These are phyloP conservation scores for Rickenella mellea DNA, from an alignment of 768 basidiomycete genomes.

Conservation along the genomic window DNA sequence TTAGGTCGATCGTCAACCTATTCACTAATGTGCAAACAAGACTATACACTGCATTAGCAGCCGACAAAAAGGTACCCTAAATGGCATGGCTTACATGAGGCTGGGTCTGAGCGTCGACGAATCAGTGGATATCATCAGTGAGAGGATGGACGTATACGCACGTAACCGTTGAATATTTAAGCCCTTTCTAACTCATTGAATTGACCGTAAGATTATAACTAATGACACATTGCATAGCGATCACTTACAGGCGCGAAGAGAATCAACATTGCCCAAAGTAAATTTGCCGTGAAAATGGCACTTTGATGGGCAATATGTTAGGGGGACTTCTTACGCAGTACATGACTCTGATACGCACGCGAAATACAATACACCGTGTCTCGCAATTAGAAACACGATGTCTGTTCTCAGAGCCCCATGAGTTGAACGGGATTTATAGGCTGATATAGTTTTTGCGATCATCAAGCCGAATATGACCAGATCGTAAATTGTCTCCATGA, in stretches of 20 bases:
- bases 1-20: neutral
- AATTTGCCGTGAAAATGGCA: neutral
- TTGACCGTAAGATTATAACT: neutral
- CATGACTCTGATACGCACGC: neutral
- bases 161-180: neutral
- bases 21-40: neutral
- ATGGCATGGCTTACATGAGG: neutral
- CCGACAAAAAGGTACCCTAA: neutral
- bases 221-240: neutral
- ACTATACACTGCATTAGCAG: neutral
- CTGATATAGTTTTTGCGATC: neutral
- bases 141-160: neutral
- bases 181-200: neutral
- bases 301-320: neutral
- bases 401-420: no score
- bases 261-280: neutral
- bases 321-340: neutral
- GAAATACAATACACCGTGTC: neutral
- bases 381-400: neutral
- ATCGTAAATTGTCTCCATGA: constrained; percentile 1
- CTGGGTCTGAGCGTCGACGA: neutral
- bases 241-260: neutral
- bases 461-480: neutral
- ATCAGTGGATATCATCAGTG: neutral
- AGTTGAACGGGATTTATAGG: no score